These are phyloP conservation scores for Rubroboletus pulcherrimus DNA, from an alignment of 768 basidiomycete genomes.

Conservation along the genomic window DNA sequence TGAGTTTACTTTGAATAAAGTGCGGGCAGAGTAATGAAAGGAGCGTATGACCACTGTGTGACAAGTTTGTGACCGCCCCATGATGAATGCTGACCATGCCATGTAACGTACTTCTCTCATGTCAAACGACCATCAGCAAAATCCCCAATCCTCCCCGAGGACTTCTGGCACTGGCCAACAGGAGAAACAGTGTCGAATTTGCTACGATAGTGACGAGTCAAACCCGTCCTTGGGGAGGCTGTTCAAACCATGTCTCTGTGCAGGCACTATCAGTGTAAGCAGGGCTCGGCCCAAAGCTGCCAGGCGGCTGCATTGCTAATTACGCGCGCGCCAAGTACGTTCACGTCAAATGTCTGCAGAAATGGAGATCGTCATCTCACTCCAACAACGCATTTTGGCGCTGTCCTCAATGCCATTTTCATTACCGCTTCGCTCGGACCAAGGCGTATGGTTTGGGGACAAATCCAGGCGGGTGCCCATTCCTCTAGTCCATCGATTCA, in stretches of 20 bases:
- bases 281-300: not conserved
- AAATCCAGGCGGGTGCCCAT: constrained; percentile 55
- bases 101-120: too few species aligned
- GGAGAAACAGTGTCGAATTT: constrained; percentile 81
- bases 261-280: constrained; percentile 70
- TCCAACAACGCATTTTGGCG: constrained; percentile 70
- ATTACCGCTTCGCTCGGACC: constrained; percentile 74
- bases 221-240: constrained; percentile 66
- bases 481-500: constrained; percentile 1
- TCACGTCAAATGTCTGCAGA: constrained; percentile 73
- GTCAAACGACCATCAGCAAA: constrained; percentile 9
- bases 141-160: not conserved
- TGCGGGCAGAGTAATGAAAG: not conserved
- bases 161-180: constrained; percentile 24
- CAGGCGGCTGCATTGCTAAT: constrained; percentile 16
- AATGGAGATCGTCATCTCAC: constrained; percentile 63
- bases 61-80: not conserved
- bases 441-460: constrained; percentile 66
- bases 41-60: not conserved
- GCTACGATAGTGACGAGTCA: constrained; percentile 63
- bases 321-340: constrained; percentile 52
- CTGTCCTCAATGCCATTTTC: constrained; percentile 78
- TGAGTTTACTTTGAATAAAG: not conserved
- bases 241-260: constrained; percentile 68
- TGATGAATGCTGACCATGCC: too few species aligned